Evolutionary conservation across 2,329 filamentous ascomycete genomes (phyloP).

Genomic region (Alternaria metachromatica): DNA sequence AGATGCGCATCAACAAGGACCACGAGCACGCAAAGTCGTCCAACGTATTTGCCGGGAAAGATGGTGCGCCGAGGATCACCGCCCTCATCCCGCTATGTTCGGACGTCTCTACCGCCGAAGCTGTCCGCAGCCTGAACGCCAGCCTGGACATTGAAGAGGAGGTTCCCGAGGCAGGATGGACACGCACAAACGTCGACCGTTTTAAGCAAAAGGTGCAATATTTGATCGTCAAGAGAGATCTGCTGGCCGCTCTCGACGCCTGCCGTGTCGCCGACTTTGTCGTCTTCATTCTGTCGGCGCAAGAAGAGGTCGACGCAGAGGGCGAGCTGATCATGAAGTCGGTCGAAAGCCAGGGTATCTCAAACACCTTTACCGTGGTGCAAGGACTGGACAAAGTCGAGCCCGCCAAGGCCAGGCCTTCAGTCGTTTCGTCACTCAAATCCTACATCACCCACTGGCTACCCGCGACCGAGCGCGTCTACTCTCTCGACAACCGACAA

Average conservation of each 20-base stretch:
- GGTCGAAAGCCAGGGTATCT: slow-evolving; percentile 92
- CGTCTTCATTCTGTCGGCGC: slow-evolving; percentile 80
- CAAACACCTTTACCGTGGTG: slow-evolving; percentile 86
- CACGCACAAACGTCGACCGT: slow-evolving; percentile 77
- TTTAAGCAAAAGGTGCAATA: slow-evolving; percentile 97
- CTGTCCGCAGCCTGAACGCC: slow-evolving; percentile 73
- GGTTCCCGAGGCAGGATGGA: slow-evolving; percentile 63
- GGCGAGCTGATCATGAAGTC: slow-evolving; percentile 86
- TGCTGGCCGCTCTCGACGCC: slow-evolving; percentile 81
- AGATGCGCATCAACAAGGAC: slow-evolving; percentile 83
- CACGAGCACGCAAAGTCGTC: slow-evolving; percentile 80
- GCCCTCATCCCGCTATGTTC: slow-evolving; percentile 84
- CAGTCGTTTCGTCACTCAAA: slow-evolving; percentile 81
- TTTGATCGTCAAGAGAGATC: slow-evolving; percentile 73
- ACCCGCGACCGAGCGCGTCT: slow-evolving; percentile 87
- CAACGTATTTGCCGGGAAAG: slow-evolving; percentile 82
- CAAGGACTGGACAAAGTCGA: slow-evolving; percentile 80
- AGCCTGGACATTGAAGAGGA: slow-evolving; percentile 80
- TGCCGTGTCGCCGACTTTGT: slow-evolving; percentile 91
- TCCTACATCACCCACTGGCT: slow-evolving; percentile 96
- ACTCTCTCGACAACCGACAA: slow-evolving; percentile 84
- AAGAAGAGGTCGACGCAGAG: slow-evolving; percentile 81
- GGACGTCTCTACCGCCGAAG: slow-evolving; percentile 70
- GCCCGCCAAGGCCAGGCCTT: slow-evolving; percentile 76
- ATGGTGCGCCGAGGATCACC: slow-evolving; percentile 86